These are phyloP conservation scores for Backusella luteola DNA, from an alignment of 192 early-diverging fungal species.

Conservation along the genomic window DNA sequence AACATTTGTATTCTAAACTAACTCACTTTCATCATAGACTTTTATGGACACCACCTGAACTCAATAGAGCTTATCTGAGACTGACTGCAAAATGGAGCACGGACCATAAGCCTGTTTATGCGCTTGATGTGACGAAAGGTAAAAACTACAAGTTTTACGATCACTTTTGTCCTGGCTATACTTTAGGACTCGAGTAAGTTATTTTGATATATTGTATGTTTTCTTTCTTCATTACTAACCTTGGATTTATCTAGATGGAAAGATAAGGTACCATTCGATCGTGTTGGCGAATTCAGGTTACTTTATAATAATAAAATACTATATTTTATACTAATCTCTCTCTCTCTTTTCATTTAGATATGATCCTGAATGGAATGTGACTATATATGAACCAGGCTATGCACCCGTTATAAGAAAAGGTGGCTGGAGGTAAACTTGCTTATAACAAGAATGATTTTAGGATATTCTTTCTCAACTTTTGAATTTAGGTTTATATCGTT, in stretches of 20 bases:
- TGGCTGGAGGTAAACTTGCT: slow-evolving; percentile 41
- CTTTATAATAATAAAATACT: neutral
- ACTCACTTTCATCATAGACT: slow-evolving; percentile 24
- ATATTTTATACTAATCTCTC: neutral
- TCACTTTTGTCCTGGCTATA: slow-evolving; percentile 46
- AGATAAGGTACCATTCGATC: slow-evolving; percentile 41
- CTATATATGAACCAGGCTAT: slow-evolving; percentile 48
- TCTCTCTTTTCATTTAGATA: slow-evolving; percentile 27
- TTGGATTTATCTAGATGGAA: slow-evolving; percentile 42
- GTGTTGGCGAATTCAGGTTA: slow-evolving; percentile 47
- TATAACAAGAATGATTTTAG: neutral
- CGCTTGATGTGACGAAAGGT: slow-evolving; percentile 42
- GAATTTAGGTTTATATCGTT: slow-evolving; percentile 40
- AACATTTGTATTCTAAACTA: neutral
- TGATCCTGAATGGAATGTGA: slow-evolving; percentile 46
- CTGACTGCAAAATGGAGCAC: slow-evolving; percentile 46
- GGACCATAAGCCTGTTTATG: slow-evolving; percentile 46
- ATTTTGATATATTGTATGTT: neutral
- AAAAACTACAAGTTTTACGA: slow-evolving; percentile 44
- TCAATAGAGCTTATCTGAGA: slow-evolving; percentile 49
- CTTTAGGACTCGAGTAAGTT: slow-evolving; percentile 38
- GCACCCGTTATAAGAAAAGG: slow-evolving; percentile 44
- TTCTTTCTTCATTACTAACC: neutral
- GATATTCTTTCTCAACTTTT: neutral
- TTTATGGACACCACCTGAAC: slow-evolving; percentile 62